Evolutionary conservation across 2,329 filamentous ascomycete genomes (phyloP).

Genomic region (Curvularia hawaiiensis): DNA sequence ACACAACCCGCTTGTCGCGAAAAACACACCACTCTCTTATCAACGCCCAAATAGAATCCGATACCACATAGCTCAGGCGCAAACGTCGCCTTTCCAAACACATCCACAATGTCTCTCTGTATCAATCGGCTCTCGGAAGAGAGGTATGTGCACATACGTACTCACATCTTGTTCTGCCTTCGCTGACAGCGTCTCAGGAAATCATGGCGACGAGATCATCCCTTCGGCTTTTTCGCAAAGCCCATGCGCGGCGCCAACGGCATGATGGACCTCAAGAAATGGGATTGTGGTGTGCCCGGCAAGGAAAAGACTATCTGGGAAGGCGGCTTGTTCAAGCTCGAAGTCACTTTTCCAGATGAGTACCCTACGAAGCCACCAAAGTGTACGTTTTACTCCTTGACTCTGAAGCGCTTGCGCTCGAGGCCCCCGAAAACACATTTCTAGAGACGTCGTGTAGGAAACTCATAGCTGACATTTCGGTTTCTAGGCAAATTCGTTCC

Average conservation of each 20-base stretch:
- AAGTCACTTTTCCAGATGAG: conserved; percentile 91
- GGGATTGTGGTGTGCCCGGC: conserved; percentile 96
- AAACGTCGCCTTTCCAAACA: conserved; percentile 9
- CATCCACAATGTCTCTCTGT: conserved; percentile 76
- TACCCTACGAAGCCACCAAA: conserved; percentile 99
- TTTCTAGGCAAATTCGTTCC: conserved; percentile 88
- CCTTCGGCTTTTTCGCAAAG: conserved; percentile 95
- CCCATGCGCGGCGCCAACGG: conserved; percentile 80
- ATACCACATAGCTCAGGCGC: conserved; percentile 10
- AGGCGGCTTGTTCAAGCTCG: conserved; percentile 94
- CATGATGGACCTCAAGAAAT: conserved; percentile 87
- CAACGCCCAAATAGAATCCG: background rate
- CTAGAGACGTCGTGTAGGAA: background rate
- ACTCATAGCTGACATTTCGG: background rate
- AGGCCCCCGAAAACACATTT: background rate
- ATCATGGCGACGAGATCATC: conserved; percentile 96
- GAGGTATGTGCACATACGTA: conserved; percentile 31
- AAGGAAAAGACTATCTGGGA: conserved; percentile 98
- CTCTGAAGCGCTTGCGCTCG: background rate
- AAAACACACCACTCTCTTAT: background rate
- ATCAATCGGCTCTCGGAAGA: conserved; percentile 67
- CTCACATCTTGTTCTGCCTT: background rate
- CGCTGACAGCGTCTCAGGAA: conserved; percentile 63
- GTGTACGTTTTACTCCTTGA: conserved; percentile 65
- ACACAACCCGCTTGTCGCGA: background rate